Conservation (phyloP, 2,329 filamentous ascomycete species). For the Neodidymelliopsis sp. region DNA sequence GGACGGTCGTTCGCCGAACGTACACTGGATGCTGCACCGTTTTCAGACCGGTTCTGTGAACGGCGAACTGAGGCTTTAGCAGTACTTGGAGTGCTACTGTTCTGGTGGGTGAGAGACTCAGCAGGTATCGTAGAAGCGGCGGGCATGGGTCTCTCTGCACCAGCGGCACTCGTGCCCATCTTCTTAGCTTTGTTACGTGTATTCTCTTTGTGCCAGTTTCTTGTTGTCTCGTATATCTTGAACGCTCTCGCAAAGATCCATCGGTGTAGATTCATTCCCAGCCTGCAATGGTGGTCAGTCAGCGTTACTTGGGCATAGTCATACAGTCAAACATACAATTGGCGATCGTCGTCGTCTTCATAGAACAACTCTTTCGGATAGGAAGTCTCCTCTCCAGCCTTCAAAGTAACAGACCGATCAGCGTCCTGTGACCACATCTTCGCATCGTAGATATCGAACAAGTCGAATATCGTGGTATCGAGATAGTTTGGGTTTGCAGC, state of each 20-base stretch:
- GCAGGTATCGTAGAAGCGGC: too few relatives aligned
- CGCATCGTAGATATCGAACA: constrained; percentile 5
- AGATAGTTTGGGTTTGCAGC: constrained; percentile 4
- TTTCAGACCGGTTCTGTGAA: not conserved
- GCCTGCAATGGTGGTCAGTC: not conserved
- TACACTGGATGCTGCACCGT: not conserved
- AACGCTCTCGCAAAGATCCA: constrained; percentile 13
- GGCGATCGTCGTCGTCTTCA: constrained; percentile 9
- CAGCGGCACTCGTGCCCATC: not conserved
- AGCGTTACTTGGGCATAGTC: not conserved
- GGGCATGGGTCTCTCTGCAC: too few relatives aligned
- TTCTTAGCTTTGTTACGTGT: not conserved
- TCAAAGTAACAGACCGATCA: constrained; percentile 5
- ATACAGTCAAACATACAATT: not conserved
- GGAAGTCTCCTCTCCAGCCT: not conserved
- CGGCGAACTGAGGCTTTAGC: not conserved
- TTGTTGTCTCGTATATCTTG: too few relatives aligned
- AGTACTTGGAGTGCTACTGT: too few relatives aligned
- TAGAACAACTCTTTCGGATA: constrained; percentile 9
- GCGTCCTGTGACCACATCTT: constrained; percentile 7
- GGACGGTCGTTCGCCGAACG: not conserved
- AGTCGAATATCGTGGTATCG: constrained; percentile 4
- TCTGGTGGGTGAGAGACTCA: too few relatives aligned
- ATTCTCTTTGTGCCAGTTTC: too few relatives aligned
- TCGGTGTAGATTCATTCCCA: constrained; percentile 11